A percentile compares a stretch with the other conserved stretches of the same genome.
Evolutionary conservation across 2,329 filamentous ascomycete species (phyloP).

Genomic region (Aureobasidium pullulans): DNA sequence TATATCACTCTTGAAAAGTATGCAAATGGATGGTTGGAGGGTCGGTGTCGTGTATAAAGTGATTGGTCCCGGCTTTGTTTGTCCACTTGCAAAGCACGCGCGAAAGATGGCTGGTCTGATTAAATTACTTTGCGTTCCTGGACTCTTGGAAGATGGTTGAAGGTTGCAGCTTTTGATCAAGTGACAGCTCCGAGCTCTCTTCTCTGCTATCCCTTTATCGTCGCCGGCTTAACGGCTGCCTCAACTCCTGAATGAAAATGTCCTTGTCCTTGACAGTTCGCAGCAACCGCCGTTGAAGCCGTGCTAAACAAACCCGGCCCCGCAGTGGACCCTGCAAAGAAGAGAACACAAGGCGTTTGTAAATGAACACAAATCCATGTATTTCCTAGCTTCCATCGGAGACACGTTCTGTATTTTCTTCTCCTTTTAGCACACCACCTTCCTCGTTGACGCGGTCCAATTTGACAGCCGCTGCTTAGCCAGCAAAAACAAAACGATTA

Average conservation of each 20-base stretch:
- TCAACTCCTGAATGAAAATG: slow-evolving; percentile 10
- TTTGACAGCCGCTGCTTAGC: not conserved
- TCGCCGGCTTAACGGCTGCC: not conserved
- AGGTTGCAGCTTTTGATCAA: not conserved
- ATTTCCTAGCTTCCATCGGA: not conserved
- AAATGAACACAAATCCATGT: not conserved
- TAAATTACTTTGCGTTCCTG: slow-evolving; percentile 9
- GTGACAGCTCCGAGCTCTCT: not conserved
- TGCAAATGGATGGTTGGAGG: not conserved
- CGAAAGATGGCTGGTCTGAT: slow-evolving; percentile 3
- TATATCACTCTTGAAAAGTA: not conserved
- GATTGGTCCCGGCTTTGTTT: slow-evolving; percentile 13
- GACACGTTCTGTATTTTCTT: not conserved
- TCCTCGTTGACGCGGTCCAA: not conserved
- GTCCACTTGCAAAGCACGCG: not conserved
- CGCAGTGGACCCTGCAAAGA: slow-evolving; percentile 3
- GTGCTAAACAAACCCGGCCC: slow-evolving; percentile 5
- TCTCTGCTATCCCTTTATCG: not conserved
- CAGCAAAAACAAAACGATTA: not conserved
- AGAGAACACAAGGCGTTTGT: not conserved
- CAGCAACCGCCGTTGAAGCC: slow-evolving; percentile 8
- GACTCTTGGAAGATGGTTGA: not conserved
- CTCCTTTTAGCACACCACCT: not conserved
- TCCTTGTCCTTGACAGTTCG: slow-evolving; percentile 2
- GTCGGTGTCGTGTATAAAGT: not conserved